Base-by-base conservation (phyloP, 331 rosid species). In the Phaseolus coccineus region DNA sequence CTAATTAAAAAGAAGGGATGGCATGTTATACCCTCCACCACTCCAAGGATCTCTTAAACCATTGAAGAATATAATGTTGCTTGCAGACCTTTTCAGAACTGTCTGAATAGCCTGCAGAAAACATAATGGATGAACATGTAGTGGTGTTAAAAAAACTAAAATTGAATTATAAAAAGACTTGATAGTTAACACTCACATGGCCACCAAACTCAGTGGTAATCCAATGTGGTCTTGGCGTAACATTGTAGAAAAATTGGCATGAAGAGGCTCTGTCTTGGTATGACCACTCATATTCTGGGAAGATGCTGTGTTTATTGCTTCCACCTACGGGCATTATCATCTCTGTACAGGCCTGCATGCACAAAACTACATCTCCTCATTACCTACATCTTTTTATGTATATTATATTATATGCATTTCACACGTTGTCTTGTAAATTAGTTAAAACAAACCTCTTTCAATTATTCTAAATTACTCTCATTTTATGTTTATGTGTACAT, bases 21-120 rank as follows among this genome's bases (percentile, higher is more conserved):
- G 10, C 3, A 19, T 9, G 52, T 3, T 44, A 16, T 89, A 94
- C 98, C 98, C 98, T 85, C 98, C 98, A 28, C 96, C 98, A 78
- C 98, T 92, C 97, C 98, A 92, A 76, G 98, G 97, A 82, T 94
- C 98, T 88, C 98, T 89, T 74, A 94, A 80, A 58, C 98, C 97
- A 82, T 94, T 94, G 13, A 91, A 94, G 88, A 94, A 94, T 83
- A 94, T 88, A 40, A 94, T 88, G 88, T 91, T 94, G 88, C 98
- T 89, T 2, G 92, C 89, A 25, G 68, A 91, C 37, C 96, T 86
- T 86, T 85, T 92, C 78, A 94, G 63, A 48, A 87, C 88, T 76
- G 72, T 86, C 76, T 81, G 40, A 51, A 92, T 86, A 37, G 80
- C 85, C 97, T 94, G 89, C 65, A 80, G 2, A 47, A 47, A 51